A percentile compares a stretch with the other conserved stretches of the same genome.
Evolutionary conservation across 2,329 filamentous ascomycete species (phyloP).

Genomic region (Sclerotinia sclerotiorum): DNA sequence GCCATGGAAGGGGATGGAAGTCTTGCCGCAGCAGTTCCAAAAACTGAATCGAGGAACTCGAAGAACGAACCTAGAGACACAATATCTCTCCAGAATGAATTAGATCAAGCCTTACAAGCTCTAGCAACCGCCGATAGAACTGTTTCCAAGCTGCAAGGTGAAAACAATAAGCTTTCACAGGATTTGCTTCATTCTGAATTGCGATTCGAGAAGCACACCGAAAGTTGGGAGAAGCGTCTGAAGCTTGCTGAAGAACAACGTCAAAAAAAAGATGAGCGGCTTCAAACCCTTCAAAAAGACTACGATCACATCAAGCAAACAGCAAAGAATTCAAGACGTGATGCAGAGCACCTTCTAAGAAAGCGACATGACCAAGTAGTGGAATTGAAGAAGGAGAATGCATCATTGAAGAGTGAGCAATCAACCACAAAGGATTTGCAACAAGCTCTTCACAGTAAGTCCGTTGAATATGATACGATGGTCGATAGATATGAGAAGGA

Average conservation of each 20-base stretch:
- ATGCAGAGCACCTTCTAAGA: slow-evolving; percentile 56
- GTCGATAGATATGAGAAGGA: slow-evolving; percentile 30
- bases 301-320: slow-evolving; percentile 56
- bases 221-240: slow-evolving; percentile 44
- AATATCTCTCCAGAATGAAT: slow-evolving; percentile 52
- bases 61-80: slow-evolving; percentile 55
- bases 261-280: slow-evolving; percentile 49
- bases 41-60: slow-evolving; percentile 53
- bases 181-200: slow-evolving; percentile 37
- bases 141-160: slow-evolving; percentile 35
- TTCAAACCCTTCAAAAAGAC: slow-evolving; percentile 51
- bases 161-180: slow-evolving; percentile 38
- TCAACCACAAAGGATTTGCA: slow-evolving; percentile 28
- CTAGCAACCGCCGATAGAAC: slow-evolving; percentile 48
- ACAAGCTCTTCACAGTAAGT: slow-evolving; percentile 28
- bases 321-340: slow-evolving; percentile 53
- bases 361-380: slow-evolving; percentile 58
- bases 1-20: slow-evolving; percentile 45
- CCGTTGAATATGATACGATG: slow-evolving; percentile 29
- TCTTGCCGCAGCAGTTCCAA: slow-evolving; percentile 46
- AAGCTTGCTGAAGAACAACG: slow-evolving; percentile 47
- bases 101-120: slow-evolving; percentile 52
- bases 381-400: slow-evolving; percentile 55
- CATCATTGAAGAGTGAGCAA: slow-evolving; percentile 44
- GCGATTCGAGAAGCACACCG: slow-evolving; percentile 34